Evolutionary conservation across 2,329 filamentous ascomycete genomes (phyloP), one percentile per base, ranked within the genome.

Genomic region (Graphilbum ipis-grandicollis): DNA sequence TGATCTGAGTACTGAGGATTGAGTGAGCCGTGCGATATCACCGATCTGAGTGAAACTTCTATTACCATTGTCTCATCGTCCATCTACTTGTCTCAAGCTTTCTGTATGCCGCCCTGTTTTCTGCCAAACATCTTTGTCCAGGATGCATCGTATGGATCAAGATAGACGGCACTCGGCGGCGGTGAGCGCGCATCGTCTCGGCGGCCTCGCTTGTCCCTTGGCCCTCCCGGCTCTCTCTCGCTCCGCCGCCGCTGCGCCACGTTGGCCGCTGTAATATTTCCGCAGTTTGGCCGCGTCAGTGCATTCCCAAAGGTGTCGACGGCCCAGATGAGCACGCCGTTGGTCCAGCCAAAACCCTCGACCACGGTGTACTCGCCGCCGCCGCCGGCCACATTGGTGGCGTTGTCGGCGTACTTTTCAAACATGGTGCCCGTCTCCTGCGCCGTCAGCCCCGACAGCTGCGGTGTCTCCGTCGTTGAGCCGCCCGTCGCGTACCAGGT

Each of bases 361-460:
- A 78, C 75, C 6, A 79, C 75, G 37, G 68, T 64, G 50, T 79
- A 79, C 57, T 79, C 75, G 44, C 75, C 75, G 6, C 75, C 75
- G 7, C 70, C 58, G 21, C 75, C 75, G 2, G 68, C 71, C 1
- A 63, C 66, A 43, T 76, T 74, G 33, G 64, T 71, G 8, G 66
- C 55, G 39, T 66, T 67, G 44, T 76, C 70, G 12, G 58, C 60
- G 48, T 79, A 79, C 59, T 79, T 79, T 52, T 80, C 75, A 49
- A 79, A 80, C 60, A 80, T 79, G 50, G 68, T 70, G 18, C 75
- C 75, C 8, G 54, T 53, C 17, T 60, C 55, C 7, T 56, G 46
- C 2, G 57, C 47, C 0, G 53, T 47, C 1, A 68, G 50, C 1
- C 66, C 66, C 14, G 52, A 50, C 37, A 75, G 57, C 50, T 60